Evolutionary conservation across 2,329 filamentous ascomycete genomes (phyloP).

Genomic region (Whalleya microplaca): DNA sequence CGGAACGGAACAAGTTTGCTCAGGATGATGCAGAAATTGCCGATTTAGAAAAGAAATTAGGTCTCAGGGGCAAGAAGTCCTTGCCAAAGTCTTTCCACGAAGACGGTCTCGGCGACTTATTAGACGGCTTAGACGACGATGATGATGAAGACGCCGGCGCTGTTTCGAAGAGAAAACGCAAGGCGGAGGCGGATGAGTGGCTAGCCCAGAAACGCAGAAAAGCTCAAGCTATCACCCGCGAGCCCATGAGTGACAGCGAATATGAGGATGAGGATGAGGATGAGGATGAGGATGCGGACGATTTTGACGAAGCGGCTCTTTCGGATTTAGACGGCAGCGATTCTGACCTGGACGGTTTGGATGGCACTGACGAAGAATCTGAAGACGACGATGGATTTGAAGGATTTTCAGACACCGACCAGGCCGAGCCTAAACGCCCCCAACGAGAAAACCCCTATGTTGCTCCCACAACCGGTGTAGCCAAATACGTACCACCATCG

Average conservation of each 20-base stretch:
- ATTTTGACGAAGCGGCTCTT: conserved; percentile 30
- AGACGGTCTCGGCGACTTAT: conserved; percentile 79
- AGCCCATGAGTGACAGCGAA: conserved; percentile 24
- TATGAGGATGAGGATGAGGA: conserved; percentile 30
- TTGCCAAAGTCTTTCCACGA: conserved; percentile 75
- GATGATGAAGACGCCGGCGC: conserved; percentile 49
- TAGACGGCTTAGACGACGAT: conserved; percentile 69
- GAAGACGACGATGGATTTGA: conserved; percentile 42
- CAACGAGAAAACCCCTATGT: conserved; percentile 86
- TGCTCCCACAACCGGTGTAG: conserved; percentile 62
- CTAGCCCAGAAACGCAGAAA: conserved; percentile 60
- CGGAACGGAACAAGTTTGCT: conserved; percentile 66
- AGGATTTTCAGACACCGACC: conserved; percentile 43
- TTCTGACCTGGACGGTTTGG: conserved; percentile 17
- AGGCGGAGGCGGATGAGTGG: conserved; percentile 63
- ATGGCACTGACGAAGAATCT: conserved; percentile 27
- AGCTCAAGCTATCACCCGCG: conserved; percentile 34
- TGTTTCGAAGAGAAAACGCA: conserved; percentile 65
- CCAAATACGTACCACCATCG: conserved; percentile 90
- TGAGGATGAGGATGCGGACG: conserved; percentile 31
- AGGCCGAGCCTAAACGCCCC: conserved; percentile 42
- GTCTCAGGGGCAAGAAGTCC: conserved; percentile 76
- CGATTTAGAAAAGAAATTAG: conserved; percentile 83
- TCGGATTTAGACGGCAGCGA: background rate
- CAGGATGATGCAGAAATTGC: conserved; percentile 90